phyloP scores from a whole-genome alignment of 176 grass and related monocot genomes.

The Aegilops sharonensis region DNA sequence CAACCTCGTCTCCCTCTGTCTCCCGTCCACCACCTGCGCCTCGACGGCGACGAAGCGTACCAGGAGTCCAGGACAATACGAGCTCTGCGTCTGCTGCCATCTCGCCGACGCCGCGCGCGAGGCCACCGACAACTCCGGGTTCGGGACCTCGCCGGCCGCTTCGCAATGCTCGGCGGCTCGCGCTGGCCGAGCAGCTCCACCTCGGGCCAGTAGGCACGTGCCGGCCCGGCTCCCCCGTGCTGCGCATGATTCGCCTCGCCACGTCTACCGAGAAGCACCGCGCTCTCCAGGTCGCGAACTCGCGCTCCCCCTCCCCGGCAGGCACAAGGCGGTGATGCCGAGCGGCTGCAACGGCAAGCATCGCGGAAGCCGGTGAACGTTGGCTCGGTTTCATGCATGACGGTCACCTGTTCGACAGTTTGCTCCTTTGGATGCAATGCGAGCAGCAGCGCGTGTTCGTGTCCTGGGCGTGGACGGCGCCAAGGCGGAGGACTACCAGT shows the following conservation, averaged over 20 bases:
- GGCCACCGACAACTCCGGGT: constrained; percentile 38
- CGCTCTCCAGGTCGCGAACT: no score
- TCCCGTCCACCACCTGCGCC: no score
- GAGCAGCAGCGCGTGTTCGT: constrained; percentile 71
- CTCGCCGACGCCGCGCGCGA: constrained; percentile 49
- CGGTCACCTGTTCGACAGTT: not conserved
- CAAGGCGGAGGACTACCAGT: no score
- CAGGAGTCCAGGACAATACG: constrained; percentile 41
- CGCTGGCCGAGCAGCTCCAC: constrained; percentile 46
- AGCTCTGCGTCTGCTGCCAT: constrained; percentile 58
- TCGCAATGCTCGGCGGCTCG: constrained; percentile 35
- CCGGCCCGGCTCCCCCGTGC: no score
- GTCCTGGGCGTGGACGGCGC: no score
- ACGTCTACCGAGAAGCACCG: no score
- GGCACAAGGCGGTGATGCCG: no score
- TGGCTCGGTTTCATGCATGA: constrained; percentile 28
- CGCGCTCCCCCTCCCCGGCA: no score
- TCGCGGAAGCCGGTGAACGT: constrained; percentile 28
- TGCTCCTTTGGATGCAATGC: constrained; percentile 11
- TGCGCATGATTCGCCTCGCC: no score
- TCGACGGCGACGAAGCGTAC: no score
- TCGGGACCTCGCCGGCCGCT: constrained; percentile 29
- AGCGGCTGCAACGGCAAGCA: constrained; percentile 34
- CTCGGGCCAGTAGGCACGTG: constrained; percentile 1
- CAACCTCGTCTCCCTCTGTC: no score